phyloP scores from a whole-genome alignment of 2,329 filamentous ascomycete genomes.

The Fusarium sororula region DNA sequence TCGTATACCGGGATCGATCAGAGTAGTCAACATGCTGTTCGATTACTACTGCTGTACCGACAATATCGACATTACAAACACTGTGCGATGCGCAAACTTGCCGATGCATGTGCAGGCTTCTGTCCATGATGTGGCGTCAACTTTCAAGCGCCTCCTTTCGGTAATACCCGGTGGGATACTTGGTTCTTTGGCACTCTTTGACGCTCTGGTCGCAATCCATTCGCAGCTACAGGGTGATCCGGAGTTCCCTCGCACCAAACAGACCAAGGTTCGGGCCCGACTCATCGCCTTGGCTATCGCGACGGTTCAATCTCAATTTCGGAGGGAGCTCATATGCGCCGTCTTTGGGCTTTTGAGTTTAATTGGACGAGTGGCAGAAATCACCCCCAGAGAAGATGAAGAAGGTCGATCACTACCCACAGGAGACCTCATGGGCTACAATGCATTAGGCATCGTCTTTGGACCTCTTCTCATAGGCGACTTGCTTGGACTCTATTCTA shows the following conservation, averaged over 20 bases:
- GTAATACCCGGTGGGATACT: conserved; percentile 73
- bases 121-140: conserved; percentile 72
- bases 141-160: conserved; percentile 72
- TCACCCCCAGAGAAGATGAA: conserved; percentile 60
- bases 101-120: conserved; percentile 68
- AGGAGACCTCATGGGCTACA: conserved; percentile 71
- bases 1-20: conserved; percentile 67
- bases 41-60: conserved; percentile 68
- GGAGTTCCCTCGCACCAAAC: conserved; percentile 62
- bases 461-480: conserved; percentile 71
- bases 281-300: conserved; percentile 71
- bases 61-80: conserved; percentile 62
- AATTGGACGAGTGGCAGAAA: conserved; percentile 67
- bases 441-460: conserved; percentile 70
- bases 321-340: conserved; percentile 71
- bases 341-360: conserved; percentile 72
- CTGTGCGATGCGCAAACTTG: conserved; percentile 66
- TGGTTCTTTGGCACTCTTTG: conserved; percentile 68
- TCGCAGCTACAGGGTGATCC: conserved; percentile 62
- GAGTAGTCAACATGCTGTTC: conserved; percentile 66
- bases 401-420: conserved; percentile 62
- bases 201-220: conserved; percentile 69
- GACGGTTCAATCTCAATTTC: conserved; percentile 66
- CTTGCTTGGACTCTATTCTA: conserved; percentile 61
- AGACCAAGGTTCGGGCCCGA: conserved; percentile 67